Evolutionary conservation across 495 filamentous ascomycete genomes (phyloP).

Genomic region (Tirmania nivea): DNA sequence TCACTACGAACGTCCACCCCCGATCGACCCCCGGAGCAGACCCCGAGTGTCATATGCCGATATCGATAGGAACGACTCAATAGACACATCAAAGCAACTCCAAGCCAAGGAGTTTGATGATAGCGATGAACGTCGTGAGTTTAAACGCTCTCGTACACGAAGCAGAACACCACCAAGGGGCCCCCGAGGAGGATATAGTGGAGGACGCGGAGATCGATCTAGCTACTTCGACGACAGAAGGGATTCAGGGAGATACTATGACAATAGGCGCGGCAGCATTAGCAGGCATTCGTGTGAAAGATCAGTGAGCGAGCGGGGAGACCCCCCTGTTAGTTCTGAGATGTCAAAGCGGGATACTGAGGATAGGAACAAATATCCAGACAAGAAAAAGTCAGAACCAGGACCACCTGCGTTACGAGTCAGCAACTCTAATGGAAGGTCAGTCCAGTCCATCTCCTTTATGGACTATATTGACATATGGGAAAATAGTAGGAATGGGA

Average conservation of each 20-base stretch:
- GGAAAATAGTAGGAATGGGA: constrained; percentile 3
- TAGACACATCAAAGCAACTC: constrained; percentile 1
- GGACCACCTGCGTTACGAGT: constrained; percentile 14
- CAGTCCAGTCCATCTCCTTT: constrained; percentile 5
- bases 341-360: constrained; percentile 24
- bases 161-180: constrained; percentile 41
- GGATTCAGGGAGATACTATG: constrained; percentile 16
- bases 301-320: constrained; percentile 47
- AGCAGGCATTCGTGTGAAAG: constrained; percentile 30
- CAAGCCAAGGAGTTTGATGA: constrained; percentile 14
- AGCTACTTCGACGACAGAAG: constrained; percentile 13
- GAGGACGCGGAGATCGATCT: constrained; percentile 21
- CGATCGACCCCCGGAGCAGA: constrained; percentile 6
- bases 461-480: constrained; percentile 6
- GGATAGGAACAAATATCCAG: constrained; percentile 23
- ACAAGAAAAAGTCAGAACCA: constrained; percentile 7
- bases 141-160: constrained; percentile 43
- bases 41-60: constrained; percentile 20
- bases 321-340: constrained; percentile 32
- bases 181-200: constrained; percentile 24
- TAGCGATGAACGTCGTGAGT: constrained; percentile 25
- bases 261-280: constrained; percentile 8
- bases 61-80: constrained; percentile 16
- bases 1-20: constrained; percentile 11
- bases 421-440: constrained; percentile 4